These are phyloP conservation scores for Debaryomyces nepalensis DNA, from an alignment of 1,139 yeast species.

Conservation along the genomic window DNA sequence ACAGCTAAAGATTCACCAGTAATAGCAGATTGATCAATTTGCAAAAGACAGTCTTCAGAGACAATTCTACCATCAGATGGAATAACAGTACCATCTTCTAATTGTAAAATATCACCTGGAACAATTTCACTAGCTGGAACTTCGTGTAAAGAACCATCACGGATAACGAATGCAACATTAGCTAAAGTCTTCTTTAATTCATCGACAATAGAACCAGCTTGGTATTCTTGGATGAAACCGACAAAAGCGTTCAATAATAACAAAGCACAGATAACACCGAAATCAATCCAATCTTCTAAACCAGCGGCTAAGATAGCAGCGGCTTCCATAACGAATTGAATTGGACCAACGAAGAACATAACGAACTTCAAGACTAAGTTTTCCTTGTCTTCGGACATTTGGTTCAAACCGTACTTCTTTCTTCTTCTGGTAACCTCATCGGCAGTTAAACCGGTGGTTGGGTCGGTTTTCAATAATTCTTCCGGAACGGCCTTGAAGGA, in stretches of 20 bases:
- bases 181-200: slow-evolving; percentile 93
- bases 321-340: slow-evolving; percentile 99
- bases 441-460: slow-evolving; percentile 73
- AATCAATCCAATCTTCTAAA: slow-evolving; percentile 98
- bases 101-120: slow-evolving; percentile 90
- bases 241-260: slow-evolving; percentile 88
- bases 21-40: slow-evolving; percentile 96
- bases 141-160: slow-evolving; percentile 81
- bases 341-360: slow-evolving; percentile 96
- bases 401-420: slow-evolving; percentile 92
- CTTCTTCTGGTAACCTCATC: slow-evolving; percentile 87
- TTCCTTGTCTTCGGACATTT: slow-evolving; percentile 93
- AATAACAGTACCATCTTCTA: slow-evolving; percentile 93
- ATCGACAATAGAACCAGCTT: slow-evolving; percentile 96
- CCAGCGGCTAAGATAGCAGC: slow-evolving; percentile 98
- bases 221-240: slow-evolving; percentile 97
- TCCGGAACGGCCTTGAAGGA: slow-evolving; percentile 80
- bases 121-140: slow-evolving; percentile 82
- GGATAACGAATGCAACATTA: slow-evolving; percentile 82
- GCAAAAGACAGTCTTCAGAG: slow-evolving; percentile 85
- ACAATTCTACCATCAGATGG: slow-evolving; percentile 96
- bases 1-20: slow-evolving; percentile 98
- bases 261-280: slow-evolving; percentile 95
- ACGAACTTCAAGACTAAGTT: slow-evolving; percentile 81
- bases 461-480: slow-evolving; percentile 86